Evolutionary conservation across 495 filamentous ascomycete species (phyloP).

Genomic region (Aspergillus kassunensis): DNA sequence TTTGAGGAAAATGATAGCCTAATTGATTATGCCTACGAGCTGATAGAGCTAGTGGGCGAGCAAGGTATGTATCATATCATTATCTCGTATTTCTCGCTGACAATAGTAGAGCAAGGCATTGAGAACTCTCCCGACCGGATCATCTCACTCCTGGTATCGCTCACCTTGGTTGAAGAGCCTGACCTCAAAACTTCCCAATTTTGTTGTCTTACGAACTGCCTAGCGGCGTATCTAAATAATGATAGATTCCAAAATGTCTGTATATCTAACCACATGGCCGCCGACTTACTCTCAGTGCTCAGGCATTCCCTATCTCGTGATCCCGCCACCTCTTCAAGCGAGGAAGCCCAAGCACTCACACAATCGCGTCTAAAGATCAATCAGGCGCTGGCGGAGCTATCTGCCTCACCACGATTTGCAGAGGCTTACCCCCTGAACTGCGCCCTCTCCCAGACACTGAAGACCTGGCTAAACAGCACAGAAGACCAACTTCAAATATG

Average conservation of each 20-base stretch:
- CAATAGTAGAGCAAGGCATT: conserved; percentile 30
- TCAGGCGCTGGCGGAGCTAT: conserved; percentile 59
- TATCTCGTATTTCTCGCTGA: conserved; percentile 1
- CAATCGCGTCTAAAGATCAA: conserved; percentile 54
- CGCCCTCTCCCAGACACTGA: conserved; percentile 49
- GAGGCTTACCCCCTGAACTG: conserved; percentile 46
- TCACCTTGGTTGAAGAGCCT: conserved; percentile 24
- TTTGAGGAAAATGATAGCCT: conserved; percentile 29
- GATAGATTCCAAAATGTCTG: conserved; percentile 40
- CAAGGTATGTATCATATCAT: conserved; percentile 29
- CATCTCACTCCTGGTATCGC: conserved; percentile 33
- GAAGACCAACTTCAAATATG: conserved; percentile 64
- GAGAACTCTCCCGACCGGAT: conserved; percentile 39
- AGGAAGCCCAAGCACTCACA: conserved; percentile 49
- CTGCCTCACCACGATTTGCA: conserved; percentile 53
- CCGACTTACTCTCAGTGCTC: conserved; percentile 30
- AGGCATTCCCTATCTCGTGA: conserved; percentile 27
- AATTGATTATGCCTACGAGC: conserved; percentile 37
- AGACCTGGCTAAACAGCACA: conserved; percentile 45
- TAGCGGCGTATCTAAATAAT: conserved; percentile 34
- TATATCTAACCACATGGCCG: conserved; percentile 31
- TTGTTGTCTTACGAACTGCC: conserved; percentile 30
- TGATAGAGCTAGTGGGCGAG: conserved; percentile 38
- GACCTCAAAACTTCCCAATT: conserved; percentile 30
- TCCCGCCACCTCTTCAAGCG: conserved; percentile 29